Evolutionary conservation across 768 basidiomycete species (phyloP), one percentile per base, ranked within the genome.

Genomic region (Lentinula lateritia): DNA sequence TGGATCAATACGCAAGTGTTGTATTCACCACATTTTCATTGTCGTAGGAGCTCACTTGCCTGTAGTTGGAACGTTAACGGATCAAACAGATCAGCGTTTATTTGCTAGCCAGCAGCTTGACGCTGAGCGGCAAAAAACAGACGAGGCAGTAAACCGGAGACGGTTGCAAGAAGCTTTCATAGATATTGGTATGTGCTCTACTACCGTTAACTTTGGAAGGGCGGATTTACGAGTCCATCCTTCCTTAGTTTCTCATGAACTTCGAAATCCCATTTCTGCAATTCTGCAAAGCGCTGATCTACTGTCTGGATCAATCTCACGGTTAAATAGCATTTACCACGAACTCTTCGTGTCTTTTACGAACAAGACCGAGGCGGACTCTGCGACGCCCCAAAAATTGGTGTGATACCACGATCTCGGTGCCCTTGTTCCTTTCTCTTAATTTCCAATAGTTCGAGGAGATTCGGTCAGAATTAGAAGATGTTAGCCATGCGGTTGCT

Each of bases 131-230:
- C 20, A 23, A 23, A 60, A 60, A 15, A 38, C 58, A 8, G 58
- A 60, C 34, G 58, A 60, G 13, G 50, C 50, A 8, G 23, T 52
- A 13, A 20, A 52, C 28, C 60, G 23, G 48, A 55, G 60, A 52
- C 35, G 60, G 8, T 38, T 55, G 23, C 54, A 62, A 46, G 61
- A 62, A 45, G 54, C 61, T 15, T 62, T 57, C 28, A 50, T 57
- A 20, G 61, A 62, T 53, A 57, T 62, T 10, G 50, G 50, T 52
- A 32, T 9, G 50, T 20, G 12, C 13, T 6, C 15, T 28, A 6
- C 28, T 23, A 32, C 13, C 13, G 28, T 3, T 28, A 28, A 28
- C 28, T 28, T 28, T 28, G 28, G 2, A 28, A 28, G 28, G 28
- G 28, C 23, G 15, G 28, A 6, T 8, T 52, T 20, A 6, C 7